Conservation (phyloP, 2,329 filamentous ascomycete species). For the Macrophomina tecta region DNA sequence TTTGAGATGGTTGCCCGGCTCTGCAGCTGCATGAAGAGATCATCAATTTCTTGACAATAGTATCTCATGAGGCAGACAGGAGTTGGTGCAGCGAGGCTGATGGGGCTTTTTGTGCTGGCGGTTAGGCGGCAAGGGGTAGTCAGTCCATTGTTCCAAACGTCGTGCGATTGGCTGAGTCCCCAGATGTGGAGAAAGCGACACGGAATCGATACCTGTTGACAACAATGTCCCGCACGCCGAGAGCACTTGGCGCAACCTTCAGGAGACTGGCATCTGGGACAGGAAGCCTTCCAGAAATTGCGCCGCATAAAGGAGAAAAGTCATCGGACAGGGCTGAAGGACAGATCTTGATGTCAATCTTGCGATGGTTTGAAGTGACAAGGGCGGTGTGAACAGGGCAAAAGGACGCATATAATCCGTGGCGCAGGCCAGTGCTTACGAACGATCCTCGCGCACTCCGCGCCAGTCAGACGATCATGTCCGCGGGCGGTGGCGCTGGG, state of each 20-base stretch:
- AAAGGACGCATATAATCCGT: background rate
- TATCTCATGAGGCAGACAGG: slow-evolving; percentile 48
- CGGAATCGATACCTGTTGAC: slow-evolving; percentile 16
- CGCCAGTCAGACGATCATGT: background rate
- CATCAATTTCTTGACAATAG: slow-evolving; percentile 55
- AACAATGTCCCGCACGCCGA: background rate
- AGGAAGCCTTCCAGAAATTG: background rate
- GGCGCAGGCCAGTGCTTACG: background rate
- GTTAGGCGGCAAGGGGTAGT: background rate
- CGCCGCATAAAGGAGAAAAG: slow-evolving; percentile 7
- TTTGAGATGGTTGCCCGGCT: slow-evolving; percentile 47
- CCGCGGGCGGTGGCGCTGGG: background rate
- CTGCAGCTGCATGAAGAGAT: slow-evolving; percentile 52
- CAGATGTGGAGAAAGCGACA: background rate
- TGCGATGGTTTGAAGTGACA: background rate
- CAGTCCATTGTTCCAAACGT: slow-evolving; percentile 14
- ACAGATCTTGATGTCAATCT: background rate
- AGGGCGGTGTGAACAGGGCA: background rate
- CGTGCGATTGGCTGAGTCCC: background rate
- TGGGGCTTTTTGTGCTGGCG: background rate
- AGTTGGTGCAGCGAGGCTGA: slow-evolving; percentile 31
- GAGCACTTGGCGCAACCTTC: background rate
- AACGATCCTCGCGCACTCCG: slow-evolving; percentile 4
- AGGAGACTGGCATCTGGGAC: background rate
- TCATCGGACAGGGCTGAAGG: background rate